phyloP scores from a whole-genome alignment of 208 protist species.

The Blastocrithidia nonstop region DNA sequence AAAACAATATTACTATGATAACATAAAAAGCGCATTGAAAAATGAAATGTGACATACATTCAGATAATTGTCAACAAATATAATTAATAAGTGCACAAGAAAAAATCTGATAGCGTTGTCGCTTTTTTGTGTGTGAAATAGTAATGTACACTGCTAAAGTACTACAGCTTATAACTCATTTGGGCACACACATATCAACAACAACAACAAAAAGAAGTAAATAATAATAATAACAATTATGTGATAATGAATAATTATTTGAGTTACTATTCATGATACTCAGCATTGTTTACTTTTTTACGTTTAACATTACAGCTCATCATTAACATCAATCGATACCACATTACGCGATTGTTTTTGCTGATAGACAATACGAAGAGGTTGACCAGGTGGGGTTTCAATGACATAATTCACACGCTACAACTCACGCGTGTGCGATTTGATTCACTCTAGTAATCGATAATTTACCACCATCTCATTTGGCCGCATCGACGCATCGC shows the following conservation, averaged over 20 bases:
- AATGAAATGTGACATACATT: too few species aligned
- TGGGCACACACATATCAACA: background rate
- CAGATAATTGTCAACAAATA: too few species aligned
- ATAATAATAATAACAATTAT: background rate
- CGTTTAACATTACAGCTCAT: conserved; percentile 6
- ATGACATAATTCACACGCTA: conserved; percentile 41
- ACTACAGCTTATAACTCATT: too few species aligned
- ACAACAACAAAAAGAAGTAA: background rate
- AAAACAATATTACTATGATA: too few species aligned
- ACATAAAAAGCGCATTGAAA: too few species aligned
- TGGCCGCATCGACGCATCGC: conserved; percentile 33
- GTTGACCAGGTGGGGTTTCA: conserved; percentile 11
- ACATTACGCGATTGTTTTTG: background rate
- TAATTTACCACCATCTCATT: conserved; percentile 52
- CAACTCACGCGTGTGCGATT: conserved; percentile 11
- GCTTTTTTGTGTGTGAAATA: too few species aligned
- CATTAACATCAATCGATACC: conserved; percentile 6
- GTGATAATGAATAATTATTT: background rate
- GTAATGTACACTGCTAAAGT: too few species aligned
- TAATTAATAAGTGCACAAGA: too few species aligned
- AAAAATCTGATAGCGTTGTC: too few species aligned
- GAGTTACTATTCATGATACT: background rate
- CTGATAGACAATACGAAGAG: conserved; percentile 5
- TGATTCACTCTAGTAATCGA: conserved; percentile 54
- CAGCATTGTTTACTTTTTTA: background rate